Evolutionary conservation across 495 filamentous ascomycete species (phyloP).

Genomic region (Penicillium paxilli): DNA sequence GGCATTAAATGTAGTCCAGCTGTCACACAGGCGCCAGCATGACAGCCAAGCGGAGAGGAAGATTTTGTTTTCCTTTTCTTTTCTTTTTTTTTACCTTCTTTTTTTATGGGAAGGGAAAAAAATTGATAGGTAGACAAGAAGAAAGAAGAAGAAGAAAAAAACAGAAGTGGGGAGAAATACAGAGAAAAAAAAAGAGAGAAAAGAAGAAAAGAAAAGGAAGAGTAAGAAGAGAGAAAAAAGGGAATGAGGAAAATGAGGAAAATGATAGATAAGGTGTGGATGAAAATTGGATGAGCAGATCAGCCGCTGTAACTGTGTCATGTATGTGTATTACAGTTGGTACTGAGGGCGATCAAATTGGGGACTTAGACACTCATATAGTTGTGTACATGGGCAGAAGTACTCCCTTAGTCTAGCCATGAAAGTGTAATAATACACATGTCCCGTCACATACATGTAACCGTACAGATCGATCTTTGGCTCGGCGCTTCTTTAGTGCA

Average conservation of each 20-base stretch:
- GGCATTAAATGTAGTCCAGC: conserved; percentile 42
- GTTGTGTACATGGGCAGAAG: too few relatives aligned
- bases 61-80: conserved; percentile 17
- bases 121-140: conserved; percentile 13
- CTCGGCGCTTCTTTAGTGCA: too few relatives aligned
- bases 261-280: conserved; percentile 30
- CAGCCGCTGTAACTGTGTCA: neutral
- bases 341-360: too few relatives aligned
- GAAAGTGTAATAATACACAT: too few relatives aligned
- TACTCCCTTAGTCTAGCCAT: too few relatives aligned
- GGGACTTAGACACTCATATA: too few relatives aligned
- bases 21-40: conserved; percentile 49
- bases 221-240: conserved; percentile 4
- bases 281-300: conserved; percentile 21
- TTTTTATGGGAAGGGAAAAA: conserved; percentile 12
- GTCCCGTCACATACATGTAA: too few relatives aligned
- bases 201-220: conserved; percentile 5
- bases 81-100: conserved; percentile 5
- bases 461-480: too few relatives aligned
- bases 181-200: conserved; percentile 8
- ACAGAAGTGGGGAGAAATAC: neutral
- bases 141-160: conserved; percentile 13
- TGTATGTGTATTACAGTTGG: neutral
- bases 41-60: conserved; percentile 30
- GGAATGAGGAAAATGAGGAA: conserved; percentile 15